A percentile compares a stretch with the other conserved stretches of the same genome.
Evolutionary conservation across 169 alveolate genomes (phyloP).

Genomic region (Plasmodium sp.): DNA sequence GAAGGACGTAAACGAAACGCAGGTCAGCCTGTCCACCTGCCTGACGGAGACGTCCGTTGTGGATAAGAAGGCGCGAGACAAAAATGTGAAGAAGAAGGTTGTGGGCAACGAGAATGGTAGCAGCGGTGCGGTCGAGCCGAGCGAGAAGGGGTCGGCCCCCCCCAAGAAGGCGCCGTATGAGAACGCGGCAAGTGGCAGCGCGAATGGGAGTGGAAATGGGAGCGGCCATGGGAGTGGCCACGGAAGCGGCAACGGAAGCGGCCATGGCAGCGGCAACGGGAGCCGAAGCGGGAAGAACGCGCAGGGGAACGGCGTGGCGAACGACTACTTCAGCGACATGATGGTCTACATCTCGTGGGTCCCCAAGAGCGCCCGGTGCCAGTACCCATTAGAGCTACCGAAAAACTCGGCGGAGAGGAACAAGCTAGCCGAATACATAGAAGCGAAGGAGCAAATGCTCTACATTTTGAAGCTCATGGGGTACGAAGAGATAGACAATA

Average conservation of each 20-base stretch:
- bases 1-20: constrained; percentile 58
- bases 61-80: constrained; percentile 29
- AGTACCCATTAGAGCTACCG: constrained; percentile 64
- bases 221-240: not conserved
- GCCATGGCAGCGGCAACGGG: not conserved
- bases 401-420: constrained; percentile 72
- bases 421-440: constrained; percentile 64
- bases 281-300: not conserved
- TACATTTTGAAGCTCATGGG: constrained; percentile 61
- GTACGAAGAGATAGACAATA: constrained; percentile 55
- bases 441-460: constrained; percentile 71
- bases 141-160: not conserved
- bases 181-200: not conserved
- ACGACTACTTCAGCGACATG: constrained; percentile 71
- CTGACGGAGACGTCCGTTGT: constrained; percentile 28
- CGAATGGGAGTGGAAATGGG: not conserved
- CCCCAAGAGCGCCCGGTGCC: constrained; percentile 75
- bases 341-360: constrained; percentile 76
- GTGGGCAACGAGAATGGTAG: constrained; percentile 4
- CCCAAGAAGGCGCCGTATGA: constrained; percentile 7
- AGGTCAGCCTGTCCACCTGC: constrained; percentile 32
- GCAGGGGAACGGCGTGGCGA: not conserved
- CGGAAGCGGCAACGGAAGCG: too few relatives aligned
- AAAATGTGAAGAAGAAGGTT: constrained; percentile 3
- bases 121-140: not conserved